Conservation (phyloP, 441 rosid species). For the Manihot esculenta region DNA sequence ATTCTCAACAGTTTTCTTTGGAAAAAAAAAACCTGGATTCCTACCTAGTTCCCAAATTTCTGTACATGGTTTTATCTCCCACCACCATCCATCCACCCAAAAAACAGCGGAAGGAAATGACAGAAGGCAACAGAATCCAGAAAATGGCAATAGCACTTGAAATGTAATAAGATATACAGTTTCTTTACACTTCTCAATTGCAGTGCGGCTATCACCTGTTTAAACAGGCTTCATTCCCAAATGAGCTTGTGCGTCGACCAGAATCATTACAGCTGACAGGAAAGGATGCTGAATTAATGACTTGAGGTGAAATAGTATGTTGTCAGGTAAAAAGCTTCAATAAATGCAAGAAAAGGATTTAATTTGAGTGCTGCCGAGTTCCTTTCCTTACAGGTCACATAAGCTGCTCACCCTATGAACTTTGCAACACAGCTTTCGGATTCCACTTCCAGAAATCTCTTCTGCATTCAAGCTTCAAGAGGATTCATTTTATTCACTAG, state of each 20-base stretch:
- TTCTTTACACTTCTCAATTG: slow-evolving; percentile 30
- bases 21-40: slow-evolving; percentile 15
- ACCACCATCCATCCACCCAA: slow-evolving; percentile 17
- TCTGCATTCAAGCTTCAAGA: slow-evolving; percentile 5
- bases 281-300: neutral
- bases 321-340: neutral
- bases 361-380: neutral
- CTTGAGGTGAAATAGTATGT: neutral
- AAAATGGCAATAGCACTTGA: slow-evolving; percentile 10
- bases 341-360: neutral
- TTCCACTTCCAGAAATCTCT: slow-evolving; percentile 4
- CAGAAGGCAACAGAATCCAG: neutral
- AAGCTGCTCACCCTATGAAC: neutral
- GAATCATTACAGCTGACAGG: neutral
- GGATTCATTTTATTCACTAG: neutral
- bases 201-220: slow-evolving; percentile 7
- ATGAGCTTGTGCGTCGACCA: neutral
- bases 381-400: neutral
- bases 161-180: slow-evolving; percentile 29
- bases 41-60: slow-evolving; percentile 19
- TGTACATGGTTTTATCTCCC: slow-evolving; percentile 28
- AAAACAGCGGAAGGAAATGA: slow-evolving; percentile 15
- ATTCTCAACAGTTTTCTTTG: slow-evolving; percentile 17
- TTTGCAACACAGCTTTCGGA: neutral
- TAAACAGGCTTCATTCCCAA: neutral